Conservation (phyloP, 129 eudicot genomes). For the Artemisia annua region DNA sequence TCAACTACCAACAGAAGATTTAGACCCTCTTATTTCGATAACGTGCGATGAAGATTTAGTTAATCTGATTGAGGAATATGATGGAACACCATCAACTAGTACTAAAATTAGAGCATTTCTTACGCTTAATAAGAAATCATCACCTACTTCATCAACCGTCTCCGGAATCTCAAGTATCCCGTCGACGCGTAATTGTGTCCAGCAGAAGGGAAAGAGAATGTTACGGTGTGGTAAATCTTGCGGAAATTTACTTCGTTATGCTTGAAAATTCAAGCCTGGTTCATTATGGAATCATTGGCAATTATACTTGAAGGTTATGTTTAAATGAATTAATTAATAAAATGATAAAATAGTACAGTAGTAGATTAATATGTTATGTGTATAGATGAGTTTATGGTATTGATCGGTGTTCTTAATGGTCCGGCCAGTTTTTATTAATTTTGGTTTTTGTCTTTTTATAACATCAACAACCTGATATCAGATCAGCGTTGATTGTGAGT, state of each 20-base stretch:
- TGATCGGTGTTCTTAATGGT: no score
- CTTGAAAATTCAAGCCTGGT: slow-evolving; percentile 45
- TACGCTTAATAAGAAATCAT: slow-evolving; percentile 23
- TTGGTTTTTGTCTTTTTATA: no score
- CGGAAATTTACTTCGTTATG: slow-evolving; percentile 43
- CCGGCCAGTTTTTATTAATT: no score
- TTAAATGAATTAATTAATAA: no score
- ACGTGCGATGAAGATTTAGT: slow-evolving; percentile 73
- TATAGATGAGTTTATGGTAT: no score
- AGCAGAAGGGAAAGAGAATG: slow-evolving; percentile 33
- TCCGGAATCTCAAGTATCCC: slow-evolving; percentile 21
- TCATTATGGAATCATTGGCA: slow-evolving; percentile 59
- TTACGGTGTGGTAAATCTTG: slow-evolving; percentile 18
- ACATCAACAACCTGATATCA: no score
- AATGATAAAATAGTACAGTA: no score
- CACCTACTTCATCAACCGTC: slow-evolving; percentile 41
- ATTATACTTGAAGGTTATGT: background rate
- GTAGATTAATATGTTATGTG: no score
- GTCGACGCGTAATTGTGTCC: slow-evolving; percentile 21
- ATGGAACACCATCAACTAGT: slow-evolving; percentile 43
- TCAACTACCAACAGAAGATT: slow-evolving; percentile 71
- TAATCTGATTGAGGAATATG: slow-evolving; percentile 77
- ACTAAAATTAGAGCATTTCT: slow-evolving; percentile 71
- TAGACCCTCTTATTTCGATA: slow-evolving; percentile 73
- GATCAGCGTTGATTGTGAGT: no score